Evolutionary conservation across 108 stramenopile species (phyloP).

Genomic region (Skeletonema tropicum): DNA sequence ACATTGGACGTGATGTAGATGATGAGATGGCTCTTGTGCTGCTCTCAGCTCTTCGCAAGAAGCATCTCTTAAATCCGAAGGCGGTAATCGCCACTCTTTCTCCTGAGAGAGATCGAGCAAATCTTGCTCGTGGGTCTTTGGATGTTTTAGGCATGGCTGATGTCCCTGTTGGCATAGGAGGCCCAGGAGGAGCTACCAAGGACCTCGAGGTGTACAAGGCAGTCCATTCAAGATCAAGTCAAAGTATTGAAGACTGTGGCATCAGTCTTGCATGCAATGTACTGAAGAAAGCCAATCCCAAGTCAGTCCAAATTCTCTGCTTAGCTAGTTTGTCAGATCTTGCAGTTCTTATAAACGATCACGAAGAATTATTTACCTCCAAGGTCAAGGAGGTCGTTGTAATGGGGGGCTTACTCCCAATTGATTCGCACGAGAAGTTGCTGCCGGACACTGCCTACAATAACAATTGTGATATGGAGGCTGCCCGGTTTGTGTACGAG

Average conservation of each 20-base stretch:
- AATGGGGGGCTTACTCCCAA: constrained; percentile 42
- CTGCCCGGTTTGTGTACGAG: constrained; percentile 47
- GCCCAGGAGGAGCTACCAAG: constrained; percentile 35
- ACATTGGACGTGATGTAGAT: constrained; percentile 56
- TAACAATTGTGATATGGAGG: constrained; percentile 48
- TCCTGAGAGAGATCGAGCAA: constrained; percentile 35
- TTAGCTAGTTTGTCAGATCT: constrained; percentile 48
- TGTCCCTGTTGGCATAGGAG: constrained; percentile 51
- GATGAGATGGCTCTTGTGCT: constrained; percentile 52
- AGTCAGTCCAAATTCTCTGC: constrained; percentile 43
- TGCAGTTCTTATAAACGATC: constrained; percentile 37
- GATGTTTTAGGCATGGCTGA: constrained; percentile 50
- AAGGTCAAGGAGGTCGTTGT: constrained; percentile 55
- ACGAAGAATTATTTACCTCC: constrained; percentile 37
- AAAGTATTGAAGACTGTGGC: constrained; percentile 42
- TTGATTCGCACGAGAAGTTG: constrained; percentile 27
- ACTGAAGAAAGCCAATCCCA: constrained; percentile 32
- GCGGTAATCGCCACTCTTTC: constrained; percentile 45
- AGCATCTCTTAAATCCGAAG: constrained; percentile 45
- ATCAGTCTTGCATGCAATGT: constrained; percentile 33
- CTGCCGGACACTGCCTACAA: constrained; percentile 50
- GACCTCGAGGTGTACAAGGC: constrained; percentile 41
- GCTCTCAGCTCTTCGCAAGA: constrained; percentile 21
- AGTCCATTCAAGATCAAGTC: constrained; percentile 39
- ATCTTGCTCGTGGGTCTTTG: constrained; percentile 45